These are phyloP conservation scores for Mycosphaerella sp. DNA, from an alignment of 2,329 filamentous ascomycete species.

Conservation along the genomic window DNA sequence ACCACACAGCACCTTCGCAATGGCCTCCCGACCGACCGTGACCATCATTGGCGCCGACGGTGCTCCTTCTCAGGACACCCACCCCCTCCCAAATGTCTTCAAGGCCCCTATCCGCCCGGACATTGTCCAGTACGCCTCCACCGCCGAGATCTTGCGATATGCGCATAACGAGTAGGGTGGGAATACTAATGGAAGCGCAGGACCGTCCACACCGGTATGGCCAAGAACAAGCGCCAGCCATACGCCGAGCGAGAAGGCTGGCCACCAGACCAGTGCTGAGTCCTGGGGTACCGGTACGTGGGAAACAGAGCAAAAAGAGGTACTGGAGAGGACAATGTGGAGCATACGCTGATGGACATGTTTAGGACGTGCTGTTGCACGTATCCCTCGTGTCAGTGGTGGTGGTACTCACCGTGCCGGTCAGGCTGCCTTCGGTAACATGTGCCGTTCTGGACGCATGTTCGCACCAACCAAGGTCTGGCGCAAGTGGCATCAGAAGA, in stretches of 20 bases:
- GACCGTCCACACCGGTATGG: constrained; percentile 92
- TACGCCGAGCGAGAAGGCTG: constrained; percentile 99
- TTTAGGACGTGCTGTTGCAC: constrained; percentile 92
- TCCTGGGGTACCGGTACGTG: constrained; percentile 93
- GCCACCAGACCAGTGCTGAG: constrained; percentile 99
- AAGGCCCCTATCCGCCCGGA: constrained; percentile 94
- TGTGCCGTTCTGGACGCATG: constrained; percentile 99
- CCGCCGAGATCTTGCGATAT: constrained; percentile 4
- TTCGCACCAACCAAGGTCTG: constrained; percentile 99
- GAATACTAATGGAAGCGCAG: constrained; percentile 38
- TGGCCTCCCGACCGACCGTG: constrained; percentile 96
- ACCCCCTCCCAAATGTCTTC: constrained; percentile 96
- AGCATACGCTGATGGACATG: constrained; percentile 17
- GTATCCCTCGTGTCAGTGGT: constrained; percentile 99
- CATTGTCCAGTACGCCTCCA: constrained; percentile 78
- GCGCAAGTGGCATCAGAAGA: constrained; percentile 99
- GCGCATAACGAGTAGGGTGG: constrained; percentile 8
- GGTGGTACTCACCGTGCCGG: constrained; percentile 99
- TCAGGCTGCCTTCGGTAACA: constrained; percentile 99
- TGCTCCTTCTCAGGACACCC: constrained; percentile 79
- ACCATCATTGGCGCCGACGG: constrained; percentile 96
- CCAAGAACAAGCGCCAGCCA: constrained; percentile 99
- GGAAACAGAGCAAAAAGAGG: constrained; percentile 5
- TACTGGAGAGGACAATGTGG: constrained; percentile 9
- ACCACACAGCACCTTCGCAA: constrained; percentile 41